These are phyloP conservation scores for Nemania sp. DNA, from an alignment of 2,329 filamentous ascomycete genomes.

Conservation along the genomic window DNA sequence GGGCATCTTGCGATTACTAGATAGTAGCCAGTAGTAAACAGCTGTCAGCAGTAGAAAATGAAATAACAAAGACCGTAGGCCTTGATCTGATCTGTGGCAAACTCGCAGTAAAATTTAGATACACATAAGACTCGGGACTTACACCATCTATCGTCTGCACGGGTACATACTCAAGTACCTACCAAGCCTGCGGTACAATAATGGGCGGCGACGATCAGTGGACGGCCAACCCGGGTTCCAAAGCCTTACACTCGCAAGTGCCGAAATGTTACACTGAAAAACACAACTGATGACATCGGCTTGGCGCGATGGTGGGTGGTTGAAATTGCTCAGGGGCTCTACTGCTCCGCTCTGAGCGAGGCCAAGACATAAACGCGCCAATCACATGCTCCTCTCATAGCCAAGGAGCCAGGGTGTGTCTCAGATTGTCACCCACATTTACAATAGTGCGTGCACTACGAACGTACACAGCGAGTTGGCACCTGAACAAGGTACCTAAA, in stretches of 20 bases:
- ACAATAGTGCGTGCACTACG: not conserved
- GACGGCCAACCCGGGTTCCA: conserved; percentile 19
- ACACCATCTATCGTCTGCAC: not conserved
- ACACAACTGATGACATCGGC: conserved; percentile 27
- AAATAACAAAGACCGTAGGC: too few relatives aligned
- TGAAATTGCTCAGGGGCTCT: conserved; percentile 38
- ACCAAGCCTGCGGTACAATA: not conserved
- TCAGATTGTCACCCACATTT: conserved; percentile 35
- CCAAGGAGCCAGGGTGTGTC: conserved; percentile 42
- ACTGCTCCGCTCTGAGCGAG: conserved; percentile 32
- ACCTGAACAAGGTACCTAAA: too few relatives aligned
- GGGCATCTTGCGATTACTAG: too few relatives aligned
- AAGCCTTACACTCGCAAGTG: conserved; percentile 22
- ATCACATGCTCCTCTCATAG: conserved; percentile 23
- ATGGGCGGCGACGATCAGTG: conserved; percentile 19
- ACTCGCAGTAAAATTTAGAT: too few relatives aligned
- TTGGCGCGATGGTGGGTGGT: conserved; percentile 23
- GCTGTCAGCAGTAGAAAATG: too few relatives aligned
- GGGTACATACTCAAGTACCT: not conserved
- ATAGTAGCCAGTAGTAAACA: too few relatives aligned
- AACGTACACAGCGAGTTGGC: too few relatives aligned
- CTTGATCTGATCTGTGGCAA: too few relatives aligned
- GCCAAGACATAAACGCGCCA: conserved; percentile 28
- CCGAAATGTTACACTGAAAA: conserved; percentile 27
- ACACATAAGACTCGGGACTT: too few relatives aligned